Base-by-base conservation (phyloP, 768 basidiomycete genomes). In the Tylopilus sp. region DNA sequence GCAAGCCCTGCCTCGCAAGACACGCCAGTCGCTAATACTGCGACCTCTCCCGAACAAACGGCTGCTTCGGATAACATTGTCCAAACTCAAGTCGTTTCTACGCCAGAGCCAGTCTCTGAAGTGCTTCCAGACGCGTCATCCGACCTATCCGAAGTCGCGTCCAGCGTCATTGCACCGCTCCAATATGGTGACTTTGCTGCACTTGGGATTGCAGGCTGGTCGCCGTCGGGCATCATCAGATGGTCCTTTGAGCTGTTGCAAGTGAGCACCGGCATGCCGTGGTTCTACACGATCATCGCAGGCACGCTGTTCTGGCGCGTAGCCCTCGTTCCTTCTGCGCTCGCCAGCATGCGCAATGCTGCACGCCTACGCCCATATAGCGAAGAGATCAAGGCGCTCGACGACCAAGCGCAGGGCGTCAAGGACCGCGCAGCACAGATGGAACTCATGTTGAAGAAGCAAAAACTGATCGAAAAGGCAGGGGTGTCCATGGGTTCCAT, bases 281-380 rank as follows among this genome's bases (percentile, higher is more conserved):
- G 92, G 91, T 89, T 89, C 74, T 82, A 84, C 77, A 87, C 90
- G 44, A 89, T 94, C 69, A 70, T 92, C 40, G 73, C 71, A 6
- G 82, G 84, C 26, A 82, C 85, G 25, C 50, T 86, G 12, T 63
- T 84, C 63, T 83, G 86, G 75, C 83, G 87, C 21, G 45, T 79
- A 19, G 42, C 78, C 45, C 75, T 88, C 42, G 66, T 90, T 47
- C 89, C 88, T 3, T 71, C 87, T 59, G 71, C 79, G 24, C 71
- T 91, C 45, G 72, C 74, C 49, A 77, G 78, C 48, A 67, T 84
- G 56, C 81, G 79, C 53, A 82, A 82, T 59, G 72, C 81, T 2
- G 79, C 85, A 42, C 63, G 25, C 65, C 76, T 47, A 59, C 71
- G 48, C 49, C 57, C 44, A 61, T 61, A 81, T 52, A 61, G 70